These are phyloP conservation scores for Sordariomycetes sp. DNA, from an alignment of 2,329 filamentous ascomycete species.

Conservation along the genomic window DNA sequence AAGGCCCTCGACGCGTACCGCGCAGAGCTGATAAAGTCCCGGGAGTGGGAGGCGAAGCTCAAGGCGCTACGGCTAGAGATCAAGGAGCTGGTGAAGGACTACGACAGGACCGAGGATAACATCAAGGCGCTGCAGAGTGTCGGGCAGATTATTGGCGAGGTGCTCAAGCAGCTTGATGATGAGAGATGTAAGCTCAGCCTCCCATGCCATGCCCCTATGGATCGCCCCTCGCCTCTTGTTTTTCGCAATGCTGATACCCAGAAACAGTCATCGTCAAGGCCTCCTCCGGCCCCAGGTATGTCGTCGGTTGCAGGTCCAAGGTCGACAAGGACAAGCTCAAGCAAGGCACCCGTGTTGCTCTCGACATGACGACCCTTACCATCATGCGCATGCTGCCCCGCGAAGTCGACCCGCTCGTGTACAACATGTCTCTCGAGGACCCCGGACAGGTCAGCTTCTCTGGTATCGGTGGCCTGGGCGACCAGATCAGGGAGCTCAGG, in stretches of 20 bases:
- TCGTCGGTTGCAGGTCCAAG: constrained; percentile 95
- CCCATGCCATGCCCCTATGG: background rate
- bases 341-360: constrained; percentile 92
- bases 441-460: constrained; percentile 96
- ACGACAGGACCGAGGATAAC: constrained; percentile 95
- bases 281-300: constrained; percentile 92
- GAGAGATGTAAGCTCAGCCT: constrained; percentile 72
- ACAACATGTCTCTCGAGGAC: constrained; percentile 99
- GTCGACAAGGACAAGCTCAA: constrained; percentile 96
- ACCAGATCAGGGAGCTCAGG: constrained; percentile 92
- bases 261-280: constrained; percentile 89
- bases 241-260: background rate
- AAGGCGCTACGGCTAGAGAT: constrained; percentile 91
- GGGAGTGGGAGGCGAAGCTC: constrained; percentile 98
- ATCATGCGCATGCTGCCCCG: constrained; percentile 99
- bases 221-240: background rate
- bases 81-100: constrained; percentile 89
- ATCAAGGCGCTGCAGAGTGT: constrained; percentile 99
- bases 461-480: constrained; percentile 93
- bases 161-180: constrained; percentile 96
- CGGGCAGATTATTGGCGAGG: constrained; percentile 97
- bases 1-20: constrained; percentile 71
- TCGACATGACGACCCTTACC: constrained; percentile 98
- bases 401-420: constrained; percentile 95
- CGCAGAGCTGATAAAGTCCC: constrained; percentile 77